Conservation (phyloP, 768 basidiomycete species). For the Obba rivulosa region DNA sequence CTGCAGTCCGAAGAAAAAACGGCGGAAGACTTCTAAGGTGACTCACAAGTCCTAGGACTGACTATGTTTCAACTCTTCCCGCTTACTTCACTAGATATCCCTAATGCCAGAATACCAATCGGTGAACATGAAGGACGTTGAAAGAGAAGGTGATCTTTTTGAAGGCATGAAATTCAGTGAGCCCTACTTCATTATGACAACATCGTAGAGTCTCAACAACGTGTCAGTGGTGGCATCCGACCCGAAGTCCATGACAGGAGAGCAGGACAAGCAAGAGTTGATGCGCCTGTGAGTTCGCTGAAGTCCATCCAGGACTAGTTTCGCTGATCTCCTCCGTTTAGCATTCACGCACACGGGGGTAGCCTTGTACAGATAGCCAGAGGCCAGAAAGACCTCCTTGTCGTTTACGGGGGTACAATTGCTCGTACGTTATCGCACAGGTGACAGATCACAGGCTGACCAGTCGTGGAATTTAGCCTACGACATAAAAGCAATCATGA, state of each 20-base stretch:
- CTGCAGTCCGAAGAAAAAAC: slow-evolving; percentile 48
- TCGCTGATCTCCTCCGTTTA: slow-evolving; percentile 20
- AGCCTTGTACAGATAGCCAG: slow-evolving; percentile 55
- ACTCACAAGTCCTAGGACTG: no score
- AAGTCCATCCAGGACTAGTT: neutral
- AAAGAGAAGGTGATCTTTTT: slow-evolving; percentile 63
- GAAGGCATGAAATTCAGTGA: slow-evolving; percentile 74
- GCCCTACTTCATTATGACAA: neutral
- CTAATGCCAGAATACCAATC: slow-evolving; percentile 67
- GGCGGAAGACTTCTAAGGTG: slow-evolving; percentile 48
- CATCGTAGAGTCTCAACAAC: neutral
- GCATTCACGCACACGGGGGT: slow-evolving; percentile 71
- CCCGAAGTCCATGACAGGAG: slow-evolving; percentile 61
- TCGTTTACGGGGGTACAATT: slow-evolving; percentile 65
- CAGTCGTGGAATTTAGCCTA: slow-evolving; percentile 41
- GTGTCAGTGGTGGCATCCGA: slow-evolving; percentile 66
- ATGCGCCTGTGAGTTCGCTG: slow-evolving; percentile 51
- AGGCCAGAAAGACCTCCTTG: slow-evolving; percentile 44
- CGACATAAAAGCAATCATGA: slow-evolving; percentile 63
- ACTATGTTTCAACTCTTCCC: no score
- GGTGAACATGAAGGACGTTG: slow-evolving; percentile 53
- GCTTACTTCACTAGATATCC: slow-evolving; percentile 33
- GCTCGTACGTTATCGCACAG: slow-evolving; percentile 46
- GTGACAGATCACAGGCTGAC: neutral
- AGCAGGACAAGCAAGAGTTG: slow-evolving; percentile 65